Conservation (phyloP, 768 basidiomycete genomes). For the Pholiota molesta region DNA sequence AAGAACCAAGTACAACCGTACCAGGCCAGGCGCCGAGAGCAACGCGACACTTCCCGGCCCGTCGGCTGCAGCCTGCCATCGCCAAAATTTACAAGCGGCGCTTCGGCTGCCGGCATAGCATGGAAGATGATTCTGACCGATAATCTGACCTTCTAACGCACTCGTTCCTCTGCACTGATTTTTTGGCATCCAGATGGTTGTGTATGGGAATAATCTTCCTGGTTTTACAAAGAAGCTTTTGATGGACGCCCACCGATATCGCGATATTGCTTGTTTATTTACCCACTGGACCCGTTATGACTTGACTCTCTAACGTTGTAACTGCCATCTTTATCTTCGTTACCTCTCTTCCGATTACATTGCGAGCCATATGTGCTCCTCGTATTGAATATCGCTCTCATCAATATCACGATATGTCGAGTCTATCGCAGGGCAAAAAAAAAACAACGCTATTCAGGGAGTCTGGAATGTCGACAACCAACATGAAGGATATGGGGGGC, state of each 20-base stretch:
- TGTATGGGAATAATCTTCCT: conserved; percentile 29
- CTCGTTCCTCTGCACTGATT: too few relatives aligned
- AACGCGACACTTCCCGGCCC: background rate
- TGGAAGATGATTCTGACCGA: too few relatives aligned
- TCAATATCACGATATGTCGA: background rate
- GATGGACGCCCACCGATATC: conserved; percentile 35
- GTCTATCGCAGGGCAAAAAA: background rate
- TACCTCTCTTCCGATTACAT: background rate
- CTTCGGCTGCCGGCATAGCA: background rate
- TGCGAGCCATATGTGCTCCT: background rate
- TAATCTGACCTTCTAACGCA: too few relatives aligned
- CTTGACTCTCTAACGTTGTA: background rate
- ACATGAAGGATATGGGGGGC: background rate
- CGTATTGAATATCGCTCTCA: background rate
- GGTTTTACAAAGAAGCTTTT: conserved; percentile 26
- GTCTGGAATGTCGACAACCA: background rate
- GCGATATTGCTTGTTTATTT: conserved; percentile 27
- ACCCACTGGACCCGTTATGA: background rate
- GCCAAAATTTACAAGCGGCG: background rate
- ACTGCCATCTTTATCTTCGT: background rate
- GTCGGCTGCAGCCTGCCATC: conserved; percentile 3
- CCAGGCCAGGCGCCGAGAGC: background rate
- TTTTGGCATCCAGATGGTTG: conserved; percentile 7
- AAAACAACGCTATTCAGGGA: background rate
- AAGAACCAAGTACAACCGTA: background rate